phyloP scores from a whole-genome alignment of 129 eudicot genomes.

The Saposhnikovia divaricata region DNA sequence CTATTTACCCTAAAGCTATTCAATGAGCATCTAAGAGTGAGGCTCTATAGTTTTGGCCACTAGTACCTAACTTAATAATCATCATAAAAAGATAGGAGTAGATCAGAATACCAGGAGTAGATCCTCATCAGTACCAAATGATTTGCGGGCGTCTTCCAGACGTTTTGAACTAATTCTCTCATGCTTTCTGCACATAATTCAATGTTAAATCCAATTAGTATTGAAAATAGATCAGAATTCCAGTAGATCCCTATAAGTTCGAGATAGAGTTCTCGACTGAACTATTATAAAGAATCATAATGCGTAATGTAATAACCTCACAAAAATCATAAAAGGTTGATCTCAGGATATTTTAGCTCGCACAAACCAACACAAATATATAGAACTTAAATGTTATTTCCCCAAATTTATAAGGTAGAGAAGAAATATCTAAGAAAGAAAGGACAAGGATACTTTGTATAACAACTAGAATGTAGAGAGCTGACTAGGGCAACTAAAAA shows the following conservation, averaged over 20 bases:
- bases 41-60: neutral
- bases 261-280: neutral
- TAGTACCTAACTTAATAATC: neutral
- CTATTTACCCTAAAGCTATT: no score
- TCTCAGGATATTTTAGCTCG: neutral
- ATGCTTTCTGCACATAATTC: conserved; percentile 45
- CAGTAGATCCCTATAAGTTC: neutral
- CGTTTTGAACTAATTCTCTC: conserved; percentile 55
- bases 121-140: conserved; percentile 98
- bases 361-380: neutral
- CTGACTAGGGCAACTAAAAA: neutral
- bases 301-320: neutral
- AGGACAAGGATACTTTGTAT: no score
- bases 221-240: neutral
- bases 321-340: neutral
- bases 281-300: neutral
- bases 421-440: neutral
- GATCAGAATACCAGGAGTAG: conserved; percentile 63
- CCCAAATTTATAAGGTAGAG: neutral
- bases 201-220: neutral
- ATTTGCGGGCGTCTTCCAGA: conserved; percentile 85
- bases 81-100: neutral
- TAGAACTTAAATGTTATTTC: no score
- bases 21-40: neutral
- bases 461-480: neutral